Base-by-base conservation (phyloP, 2,329 filamentous ascomycete genomes). In the Phialophora verrucosa region DNA sequence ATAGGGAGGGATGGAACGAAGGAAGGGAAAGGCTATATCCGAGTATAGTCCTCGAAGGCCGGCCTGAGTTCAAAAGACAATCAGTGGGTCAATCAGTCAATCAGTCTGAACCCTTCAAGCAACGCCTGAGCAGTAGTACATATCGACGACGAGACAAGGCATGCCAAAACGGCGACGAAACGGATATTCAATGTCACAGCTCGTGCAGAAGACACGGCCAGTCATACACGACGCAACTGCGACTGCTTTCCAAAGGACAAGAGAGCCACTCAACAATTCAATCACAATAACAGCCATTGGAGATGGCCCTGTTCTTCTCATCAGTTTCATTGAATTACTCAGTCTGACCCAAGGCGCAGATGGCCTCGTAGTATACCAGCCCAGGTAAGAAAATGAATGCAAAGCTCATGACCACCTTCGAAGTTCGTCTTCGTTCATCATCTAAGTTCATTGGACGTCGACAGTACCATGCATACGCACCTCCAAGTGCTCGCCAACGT, bases 401-500 rank as follows among this genome's bases (percentile, higher is more conserved):
- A 23, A 51, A 51, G 23, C 49, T 29, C 49, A 51, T 51, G 20
- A n/a, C 8, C 8, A 25, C 11, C 25, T 11, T 51, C 17, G 10
- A 5, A 44, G 38, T 11, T 27, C 49, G 49, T 27, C 49, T 25
- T 29, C 49, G 49, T 17, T 25, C 11, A 20, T 51, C 49, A 29
- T 51, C 25, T 25, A 29, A 29, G 49, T 8, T 51, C 20, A 23
- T 29, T 51, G 20, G 17, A 51, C 23, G 49, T 23, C 23, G 3
- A 51, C 20, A 14, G 25, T 25, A 12, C 49, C 25, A 14, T 51
- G 49, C 49, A 23, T 10, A 51, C 27, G 49, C 23, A 23, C 49
- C 25, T 51, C 49, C 20, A 51, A 51, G 49, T 51, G 27, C 49
- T 51, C 49, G 49, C 49, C 49, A 51, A 51, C 20, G 25, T 17